Base-by-base conservation (phyloP, 2,329 filamentous ascomycete species). In the Emmonsiellopsis sp. region DNA sequence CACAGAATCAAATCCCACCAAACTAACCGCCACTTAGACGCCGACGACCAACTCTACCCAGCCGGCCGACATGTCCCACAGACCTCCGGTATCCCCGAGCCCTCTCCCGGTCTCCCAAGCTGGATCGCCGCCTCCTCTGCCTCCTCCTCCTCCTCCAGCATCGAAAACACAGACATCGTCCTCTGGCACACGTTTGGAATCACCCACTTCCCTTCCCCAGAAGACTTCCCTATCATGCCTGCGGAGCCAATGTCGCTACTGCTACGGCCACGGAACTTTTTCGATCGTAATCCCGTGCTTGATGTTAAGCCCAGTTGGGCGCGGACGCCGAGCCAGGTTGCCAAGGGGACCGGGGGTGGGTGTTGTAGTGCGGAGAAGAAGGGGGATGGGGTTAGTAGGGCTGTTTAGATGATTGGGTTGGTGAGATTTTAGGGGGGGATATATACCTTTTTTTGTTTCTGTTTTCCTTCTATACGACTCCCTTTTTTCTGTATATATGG, bases 131-230 rank as follows among this genome's bases (percentile, higher is more conserved):
- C 61, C 16, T 82, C 82, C 26, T 81, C 89, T 56, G 73, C 76
- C 15, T 63, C 61, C 11, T 82, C 82, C 26, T 81, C 89, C 56
- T 83, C 86, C 10, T 73, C 73, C 45, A 82, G 80, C 54, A 83
- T 95, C 60, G 87, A 86, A 53, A 86, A 95, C 74, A 87, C 84
- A 0, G 88, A 96, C 66, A 74, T 95, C 32, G 90, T 96, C 1
- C 79, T 95, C 13, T 96, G 90, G 90, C 90, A 95, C 72, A 95
- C 89, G 0, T 96, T 95, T 64, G 91, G 91, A 37, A 77, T 95
- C 37, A 92, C 86, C 0, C 91, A 95, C 67, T 92, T 95, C 75
- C 90, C 91, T 0, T 76, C 87, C 0, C 89, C 90, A 0, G 91
- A 96, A 67, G 91, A 95, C 70, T 95, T 89, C 75, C 91, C 91